Conservation (phyloP, 1,139 yeast species). For the Zygosaccharomyces sapae region DNA sequence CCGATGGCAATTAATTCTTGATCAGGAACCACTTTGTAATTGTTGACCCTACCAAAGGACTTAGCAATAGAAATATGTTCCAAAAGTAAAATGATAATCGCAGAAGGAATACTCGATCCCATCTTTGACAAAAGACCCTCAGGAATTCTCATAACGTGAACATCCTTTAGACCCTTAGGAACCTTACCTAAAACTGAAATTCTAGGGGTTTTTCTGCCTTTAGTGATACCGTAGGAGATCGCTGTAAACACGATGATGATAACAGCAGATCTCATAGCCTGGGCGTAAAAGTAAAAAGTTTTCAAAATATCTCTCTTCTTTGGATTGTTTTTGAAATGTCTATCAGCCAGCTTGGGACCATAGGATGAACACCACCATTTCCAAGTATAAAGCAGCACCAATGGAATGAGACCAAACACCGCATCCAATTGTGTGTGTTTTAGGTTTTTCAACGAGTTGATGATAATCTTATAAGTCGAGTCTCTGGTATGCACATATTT, state of each 20-base stretch:
- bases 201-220: conserved; percentile 38
- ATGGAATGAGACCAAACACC: conserved; percentile 78
- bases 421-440: conserved; percentile 70
- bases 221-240: conserved; percentile 60
- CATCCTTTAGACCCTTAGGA: conserved; percentile 75
- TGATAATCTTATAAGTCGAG: conserved; percentile 64
- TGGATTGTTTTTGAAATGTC: conserved; percentile 39
- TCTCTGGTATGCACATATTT: conserved; percentile 65
- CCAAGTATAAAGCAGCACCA: conserved; percentile 66
- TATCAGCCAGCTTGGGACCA: conserved; percentile 48
- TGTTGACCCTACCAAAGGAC: conserved; percentile 89
- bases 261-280: conserved; percentile 76
- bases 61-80: conserved; percentile 94
- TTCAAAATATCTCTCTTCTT: conserved; percentile 43
- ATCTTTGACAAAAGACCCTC: conserved; percentile 53
- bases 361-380: conserved; percentile 51
- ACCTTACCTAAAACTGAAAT: conserved; percentile 68
- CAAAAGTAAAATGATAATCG: conserved; percentile 72
- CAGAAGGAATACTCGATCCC: conserved; percentile 79
- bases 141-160: conserved; percentile 69
- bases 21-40: conserved; percentile 85
- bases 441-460: conserved; percentile 68
- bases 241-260: conserved; percentile 74
- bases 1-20: conserved; percentile 96
- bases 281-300: conserved; percentile 51